Base-by-base conservation (phyloP, 441 rosid species). In the California macrophylla region DNA sequence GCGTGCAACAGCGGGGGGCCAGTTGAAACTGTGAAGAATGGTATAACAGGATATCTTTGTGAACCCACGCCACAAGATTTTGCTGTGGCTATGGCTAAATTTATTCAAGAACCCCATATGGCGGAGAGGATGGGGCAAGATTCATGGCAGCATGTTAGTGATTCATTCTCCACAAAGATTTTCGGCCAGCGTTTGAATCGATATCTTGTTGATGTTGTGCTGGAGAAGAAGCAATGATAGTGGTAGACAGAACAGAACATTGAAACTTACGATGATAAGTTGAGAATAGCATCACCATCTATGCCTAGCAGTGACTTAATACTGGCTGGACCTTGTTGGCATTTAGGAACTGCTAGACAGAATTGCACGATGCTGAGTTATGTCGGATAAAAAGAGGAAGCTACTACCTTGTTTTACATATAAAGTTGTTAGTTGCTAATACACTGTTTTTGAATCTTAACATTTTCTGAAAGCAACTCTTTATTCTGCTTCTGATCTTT, bases 1-100 rank as follows among this genome's bases (percentile, higher is more conserved):
- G 96, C 98, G 9, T 92, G 93, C 78, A 84, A 86, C 69, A 90
- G 96, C 13, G 98, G 98, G 40, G 95, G 95, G 24, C 98, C 97
- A 4, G 77, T 88, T 71, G 98, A 93, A 78, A 85, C 97, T 0
- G 73, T 93, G 10, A 86, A 78, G 86, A 81, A 78, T 69, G 97
- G 79, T 67, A 83, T 72, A n/a, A 88, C 96, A 0, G 97, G 98
- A 25, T 91, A 84, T 79, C 97, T 93, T 13, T 88, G 96, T 67
- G 81, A 84, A 65, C 88, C 97, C 1, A 84, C 74, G 47, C 85
- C 93, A 12, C 68, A 76, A 67, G 91, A 80, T 20, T 91, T 91
- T 68, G 80, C 90, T 30, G 64, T 24, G 50, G 93, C 89, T 0
- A 91, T 91, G 98, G 86, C 83, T 72, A 87, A 77, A 81, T 72